These are phyloP conservation scores for Fusarium aywerte DNA, from an alignment of 2,329 filamentous ascomycete genomes.

Conservation along the genomic window DNA sequence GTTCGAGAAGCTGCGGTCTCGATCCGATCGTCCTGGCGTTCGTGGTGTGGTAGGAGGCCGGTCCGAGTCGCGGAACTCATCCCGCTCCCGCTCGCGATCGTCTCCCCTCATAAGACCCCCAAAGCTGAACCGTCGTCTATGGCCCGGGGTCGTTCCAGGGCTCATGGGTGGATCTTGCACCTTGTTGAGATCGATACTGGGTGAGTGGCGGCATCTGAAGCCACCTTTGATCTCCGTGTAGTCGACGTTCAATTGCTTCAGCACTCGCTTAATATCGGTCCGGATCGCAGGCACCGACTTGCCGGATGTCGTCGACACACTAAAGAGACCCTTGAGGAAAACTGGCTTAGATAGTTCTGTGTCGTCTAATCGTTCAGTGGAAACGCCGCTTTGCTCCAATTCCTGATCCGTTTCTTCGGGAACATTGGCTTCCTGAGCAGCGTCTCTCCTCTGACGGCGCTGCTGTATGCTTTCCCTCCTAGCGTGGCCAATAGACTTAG, in stretches of 20 bases:
- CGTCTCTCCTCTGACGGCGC: slow-evolving; percentile 78
- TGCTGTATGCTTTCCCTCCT: slow-evolving; percentile 93
- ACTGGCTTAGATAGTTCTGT: slow-evolving; percentile 92
- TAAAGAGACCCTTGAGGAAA: slow-evolving; percentile 95
- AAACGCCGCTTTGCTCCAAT: slow-evolving; percentile 69
- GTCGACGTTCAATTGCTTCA: slow-evolving; percentile 89
- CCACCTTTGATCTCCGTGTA: slow-evolving; percentile 93
- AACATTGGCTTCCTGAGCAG: slow-evolving; percentile 78
- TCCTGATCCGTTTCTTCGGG: slow-evolving; percentile 93
- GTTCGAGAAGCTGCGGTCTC: slow-evolving; percentile 82
- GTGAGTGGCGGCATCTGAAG: slow-evolving; percentile 87
- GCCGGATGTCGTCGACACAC: slow-evolving; percentile 94
- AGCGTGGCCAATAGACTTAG: slow-evolving; percentile 90
- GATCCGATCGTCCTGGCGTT: slow-evolving; percentile 57
- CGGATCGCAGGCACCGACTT: slow-evolving; percentile 89
- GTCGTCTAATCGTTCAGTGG: slow-evolving; percentile 70
- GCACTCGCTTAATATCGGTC: slow-evolving; percentile 87
- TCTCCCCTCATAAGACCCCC: slow-evolving; percentile 69
- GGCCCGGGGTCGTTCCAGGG: slow-evolving; percentile 65
- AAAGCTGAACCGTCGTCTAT: slow-evolving; percentile 85
- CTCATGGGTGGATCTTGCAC: slow-evolving; percentile 72
- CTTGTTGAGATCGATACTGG: slow-evolving; percentile 87
- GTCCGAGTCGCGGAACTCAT: slow-evolving; percentile 74
- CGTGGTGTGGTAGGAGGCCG: slow-evolving; percentile 55
- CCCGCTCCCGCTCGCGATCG: slow-evolving; percentile 74